Percentiles rank a stretch among this genome's conserved stretches.
These are phyloP conservation scores for Pleodorina starrii DNA, from an alignment of 139 green algal genomes.

Conservation along the genomic window DNA sequence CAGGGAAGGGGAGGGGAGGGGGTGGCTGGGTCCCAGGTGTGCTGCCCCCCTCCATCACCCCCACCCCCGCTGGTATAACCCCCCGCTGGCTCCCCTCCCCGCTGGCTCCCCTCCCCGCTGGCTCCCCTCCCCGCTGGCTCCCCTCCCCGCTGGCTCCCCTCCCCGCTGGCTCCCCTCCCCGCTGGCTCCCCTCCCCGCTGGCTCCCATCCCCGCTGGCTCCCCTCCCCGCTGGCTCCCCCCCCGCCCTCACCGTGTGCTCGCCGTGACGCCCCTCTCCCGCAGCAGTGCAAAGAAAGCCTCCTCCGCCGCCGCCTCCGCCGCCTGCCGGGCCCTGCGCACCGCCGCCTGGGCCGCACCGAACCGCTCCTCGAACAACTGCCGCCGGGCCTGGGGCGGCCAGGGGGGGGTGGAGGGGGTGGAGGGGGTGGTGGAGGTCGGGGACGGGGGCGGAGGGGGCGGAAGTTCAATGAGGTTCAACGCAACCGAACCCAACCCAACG, in stretches of 20 bases:
- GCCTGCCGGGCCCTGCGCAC: not conserved
- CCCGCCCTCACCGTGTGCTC: not conserved
- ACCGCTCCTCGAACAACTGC: conserved; percentile 61
- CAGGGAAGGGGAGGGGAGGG: no score
- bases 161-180: not conserved
- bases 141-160: not conserved
- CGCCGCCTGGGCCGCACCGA: conserved; percentile 52
- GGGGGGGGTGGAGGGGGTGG: no score
- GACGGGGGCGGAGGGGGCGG: no score
- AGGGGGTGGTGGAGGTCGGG: no score
- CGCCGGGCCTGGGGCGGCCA: conserved; percentile 4
- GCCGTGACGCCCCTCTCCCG: conserved; percentile 8
- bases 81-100: not conserved
- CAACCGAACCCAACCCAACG: no score
- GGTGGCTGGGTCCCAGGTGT: no score
- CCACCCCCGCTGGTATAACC: no score
- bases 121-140: not conserved
- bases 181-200: not conserved
- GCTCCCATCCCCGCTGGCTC: not conserved
- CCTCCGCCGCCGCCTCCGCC: not conserved
- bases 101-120: not conserved
- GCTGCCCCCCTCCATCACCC: no score
- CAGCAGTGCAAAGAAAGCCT: conserved; percentile 47
- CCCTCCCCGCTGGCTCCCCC: not conserved
- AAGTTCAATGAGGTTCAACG: no score